These are phyloP conservation scores for Candida namnaoensis DNA, from an alignment of 805 yeast species.

Conservation along the genomic window DNA sequence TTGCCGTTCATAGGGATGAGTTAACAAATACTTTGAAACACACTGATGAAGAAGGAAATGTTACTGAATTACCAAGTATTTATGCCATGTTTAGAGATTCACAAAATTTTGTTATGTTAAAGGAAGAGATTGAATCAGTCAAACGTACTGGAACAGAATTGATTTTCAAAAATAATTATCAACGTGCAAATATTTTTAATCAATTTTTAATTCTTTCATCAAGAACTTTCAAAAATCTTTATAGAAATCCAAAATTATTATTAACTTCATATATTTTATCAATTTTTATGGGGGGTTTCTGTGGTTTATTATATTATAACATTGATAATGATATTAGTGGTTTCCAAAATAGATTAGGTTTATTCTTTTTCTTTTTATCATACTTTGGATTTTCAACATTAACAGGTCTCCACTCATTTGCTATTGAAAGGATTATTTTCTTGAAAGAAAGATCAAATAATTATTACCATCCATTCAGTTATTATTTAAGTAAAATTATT, in stretches of 20 bases:
- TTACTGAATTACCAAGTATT: conserved; percentile 6
- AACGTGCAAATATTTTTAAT: conserved; percentile 44
- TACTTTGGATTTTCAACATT: conserved; percentile 91
- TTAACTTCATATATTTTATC: conserved; percentile 79
- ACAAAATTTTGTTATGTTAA: conserved; percentile 18
- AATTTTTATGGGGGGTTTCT: conserved; percentile 66
- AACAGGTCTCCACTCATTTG: conserved; percentile 85
- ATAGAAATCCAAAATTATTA: conserved; percentile 86
- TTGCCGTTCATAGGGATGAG: conserved; percentile 74
- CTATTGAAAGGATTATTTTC: conserved; percentile 82
- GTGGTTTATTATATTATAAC: conserved; percentile 80
- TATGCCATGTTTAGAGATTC: conserved; percentile 24
- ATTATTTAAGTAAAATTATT: conserved; percentile 74
- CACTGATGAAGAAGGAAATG: conserved; percentile 11
- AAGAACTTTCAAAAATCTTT: conserved; percentile 85
- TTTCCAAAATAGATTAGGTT: conserved; percentile 89
- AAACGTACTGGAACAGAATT: conserved; percentile 13
- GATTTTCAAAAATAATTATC: conserved; percentile 14
- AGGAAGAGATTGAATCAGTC: conserved; percentile 20
- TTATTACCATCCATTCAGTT: conserved; percentile 82
- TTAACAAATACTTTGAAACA: conserved; percentile 18
- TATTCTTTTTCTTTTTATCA: conserved; percentile 85
- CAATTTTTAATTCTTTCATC: conserved; percentile 74
- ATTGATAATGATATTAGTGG: conserved; percentile 88
- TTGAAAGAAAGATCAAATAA: conserved; percentile 92